Percentiles rank a stretch among this genome's conserved stretches.
Conservation (phyloP, 345 rosid species). For the Gossypium rotundifolium region DNA sequence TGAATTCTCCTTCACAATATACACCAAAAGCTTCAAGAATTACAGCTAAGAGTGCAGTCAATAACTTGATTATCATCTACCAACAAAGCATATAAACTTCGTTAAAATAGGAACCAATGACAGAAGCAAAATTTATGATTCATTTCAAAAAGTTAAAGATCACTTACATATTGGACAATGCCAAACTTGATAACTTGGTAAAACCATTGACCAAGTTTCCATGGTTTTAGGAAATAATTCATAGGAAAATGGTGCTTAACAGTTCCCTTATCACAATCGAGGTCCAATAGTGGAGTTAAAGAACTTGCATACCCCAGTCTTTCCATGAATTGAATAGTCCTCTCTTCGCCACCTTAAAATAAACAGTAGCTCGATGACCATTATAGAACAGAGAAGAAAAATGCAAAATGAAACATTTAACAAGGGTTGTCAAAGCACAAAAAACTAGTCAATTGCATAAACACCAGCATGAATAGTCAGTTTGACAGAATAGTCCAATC, state of each 20-base stretch:
- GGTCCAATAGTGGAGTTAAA: slow-evolving; percentile 63
- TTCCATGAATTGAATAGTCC: slow-evolving; percentile 85
- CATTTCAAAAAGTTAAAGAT: slow-evolving; percentile 19
- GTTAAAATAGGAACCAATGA: slow-evolving; percentile 13
- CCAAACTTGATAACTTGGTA: slow-evolving; percentile 95
- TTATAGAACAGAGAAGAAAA: not conserved
- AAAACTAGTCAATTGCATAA: not conserved
- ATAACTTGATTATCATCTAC: slow-evolving; percentile 93
- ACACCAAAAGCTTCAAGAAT: slow-evolving; percentile 84
- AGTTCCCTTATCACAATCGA: slow-evolving; percentile 49
- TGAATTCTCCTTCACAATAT: slow-evolving; percentile 97
- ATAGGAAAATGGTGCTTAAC: slow-evolving; percentile 88
- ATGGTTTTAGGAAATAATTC: slow-evolving; percentile 68
- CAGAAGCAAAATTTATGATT: not conserved
- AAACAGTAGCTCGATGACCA: slow-evolving; percentile 1
- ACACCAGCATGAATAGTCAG: not conserved
- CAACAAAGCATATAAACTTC: slow-evolving; percentile 19
- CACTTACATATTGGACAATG: slow-evolving; percentile 97
- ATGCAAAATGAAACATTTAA: not conserved
- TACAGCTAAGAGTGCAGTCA: slow-evolving; percentile 78
- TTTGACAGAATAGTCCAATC: not conserved
- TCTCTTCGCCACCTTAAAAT: slow-evolving; percentile 79
- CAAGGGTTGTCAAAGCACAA: not conserved
- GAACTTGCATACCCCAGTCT: slow-evolving; percentile 66
- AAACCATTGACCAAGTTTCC: slow-evolving; percentile 95